Percentiles rank a stretch among this genome's conserved stretches.
These are phyloP conservation scores for Suillus decipiens DNA, from an alignment of 768 basidiomycete species.

Conservation along the genomic window DNA sequence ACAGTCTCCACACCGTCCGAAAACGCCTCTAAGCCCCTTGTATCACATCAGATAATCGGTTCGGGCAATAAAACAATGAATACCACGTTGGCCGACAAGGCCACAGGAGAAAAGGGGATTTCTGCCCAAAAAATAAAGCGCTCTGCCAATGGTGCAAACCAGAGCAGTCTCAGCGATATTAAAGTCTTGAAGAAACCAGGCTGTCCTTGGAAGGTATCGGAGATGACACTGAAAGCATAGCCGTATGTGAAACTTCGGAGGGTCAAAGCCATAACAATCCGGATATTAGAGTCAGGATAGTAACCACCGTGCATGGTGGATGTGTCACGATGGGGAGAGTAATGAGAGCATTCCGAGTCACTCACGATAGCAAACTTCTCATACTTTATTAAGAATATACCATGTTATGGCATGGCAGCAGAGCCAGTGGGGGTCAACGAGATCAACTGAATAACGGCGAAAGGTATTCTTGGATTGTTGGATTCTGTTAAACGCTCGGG, in stretches of 20 bases:
- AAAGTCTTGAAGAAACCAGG: slow-evolving; percentile 4
- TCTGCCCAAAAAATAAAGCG: slow-evolving; percentile 8
- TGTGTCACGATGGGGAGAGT: background rate
- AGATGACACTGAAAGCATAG: slow-evolving; percentile 7
- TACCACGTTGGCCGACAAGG: slow-evolving; percentile 5
- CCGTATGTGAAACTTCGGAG: slow-evolving; percentile 7
- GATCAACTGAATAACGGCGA: slow-evolving; percentile 7
- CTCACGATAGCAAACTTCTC: background rate
- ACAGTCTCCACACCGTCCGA: background rate
- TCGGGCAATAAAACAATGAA: background rate
- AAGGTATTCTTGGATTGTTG: background rate
- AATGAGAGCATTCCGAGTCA: background rate
- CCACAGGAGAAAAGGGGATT: background rate
- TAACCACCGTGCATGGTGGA: background rate
- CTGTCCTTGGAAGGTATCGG: background rate
- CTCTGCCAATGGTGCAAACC: slow-evolving; percentile 4
- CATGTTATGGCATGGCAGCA: background rate
- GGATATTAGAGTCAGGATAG: slow-evolving; percentile 7
- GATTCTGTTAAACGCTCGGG: background rate
- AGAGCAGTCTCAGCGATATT: slow-evolving; percentile 1
- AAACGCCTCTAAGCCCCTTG: slow-evolving; percentile 8
- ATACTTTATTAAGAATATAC: background rate
- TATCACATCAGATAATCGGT: background rate
- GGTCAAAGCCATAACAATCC: slow-evolving; percentile 2
- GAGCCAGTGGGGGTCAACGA: background rate